Conservation (phyloP, 2,329 filamentous ascomycete genomes). For the Stylonectria norvegica region DNA sequence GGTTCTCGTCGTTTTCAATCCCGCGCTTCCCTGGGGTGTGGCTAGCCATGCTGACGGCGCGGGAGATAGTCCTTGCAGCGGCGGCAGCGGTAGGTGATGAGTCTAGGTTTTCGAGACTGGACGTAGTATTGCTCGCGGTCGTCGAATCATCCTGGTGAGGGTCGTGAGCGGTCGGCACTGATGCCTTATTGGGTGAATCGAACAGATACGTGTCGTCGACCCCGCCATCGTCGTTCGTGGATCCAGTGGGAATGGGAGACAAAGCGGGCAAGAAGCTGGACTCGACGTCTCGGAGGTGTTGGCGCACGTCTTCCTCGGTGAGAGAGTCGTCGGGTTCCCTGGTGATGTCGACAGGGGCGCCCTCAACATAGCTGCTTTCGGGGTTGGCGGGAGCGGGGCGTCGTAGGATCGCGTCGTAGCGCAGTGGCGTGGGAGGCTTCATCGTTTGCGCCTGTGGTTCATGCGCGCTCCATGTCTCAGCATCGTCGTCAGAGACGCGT, state of each 20-base stretch:
- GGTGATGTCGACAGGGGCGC: slow-evolving; percentile 35
- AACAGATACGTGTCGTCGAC: slow-evolving; percentile 60
- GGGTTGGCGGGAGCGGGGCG: slow-evolving; percentile 18
- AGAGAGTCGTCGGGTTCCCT: slow-evolving; percentile 43
- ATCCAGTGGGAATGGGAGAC: slow-evolving; percentile 52
- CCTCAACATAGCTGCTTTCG: slow-evolving; percentile 44
- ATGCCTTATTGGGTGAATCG: slow-evolving; percentile 41
- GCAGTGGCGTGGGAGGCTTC: slow-evolving; percentile 1
- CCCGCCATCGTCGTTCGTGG: slow-evolving; percentile 32
- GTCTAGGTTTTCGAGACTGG: slow-evolving; percentile 50
- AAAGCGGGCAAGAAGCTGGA: slow-evolving; percentile 60
- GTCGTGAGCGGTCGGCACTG: slow-evolving; percentile 18
- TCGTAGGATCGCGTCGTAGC: slow-evolving; percentile 18
- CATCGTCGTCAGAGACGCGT: slow-evolving; percentile 21
- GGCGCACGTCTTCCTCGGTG: slow-evolving; percentile 51
- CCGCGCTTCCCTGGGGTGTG: slow-evolving; percentile 21
- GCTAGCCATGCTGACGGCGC: slow-evolving; percentile 47
- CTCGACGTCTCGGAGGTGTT: slow-evolving; percentile 61
- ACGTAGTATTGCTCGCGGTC: slow-evolving; percentile 42
- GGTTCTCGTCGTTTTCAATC: slow-evolving; percentile 21
- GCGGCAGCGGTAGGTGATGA: slow-evolving; percentile 57
- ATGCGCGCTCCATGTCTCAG: slow-evolving; percentile 13
- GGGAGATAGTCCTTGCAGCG: slow-evolving; percentile 50
- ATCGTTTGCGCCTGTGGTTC: background rate
- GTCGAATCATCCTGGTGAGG: slow-evolving; percentile 22